Evolutionary conservation across 768 basidiomycete genomes (phyloP).

Genomic region (Lactifluus subvellereus): DNA sequence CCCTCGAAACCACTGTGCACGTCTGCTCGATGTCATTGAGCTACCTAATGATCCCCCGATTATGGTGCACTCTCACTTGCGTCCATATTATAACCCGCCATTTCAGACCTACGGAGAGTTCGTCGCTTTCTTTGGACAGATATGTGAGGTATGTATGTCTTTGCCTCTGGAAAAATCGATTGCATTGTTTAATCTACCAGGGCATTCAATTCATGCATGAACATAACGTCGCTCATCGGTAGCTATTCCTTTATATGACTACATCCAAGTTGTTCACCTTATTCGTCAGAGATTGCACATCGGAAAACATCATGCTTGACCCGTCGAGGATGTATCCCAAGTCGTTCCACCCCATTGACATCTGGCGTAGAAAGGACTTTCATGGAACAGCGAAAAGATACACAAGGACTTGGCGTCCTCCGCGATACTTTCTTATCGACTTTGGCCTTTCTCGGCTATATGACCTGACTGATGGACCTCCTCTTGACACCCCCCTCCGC

Average conservation of each 20-base stretch:
- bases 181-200: neutral
- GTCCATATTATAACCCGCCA: slow-evolving; percentile 27
- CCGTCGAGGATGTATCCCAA: slow-evolving; percentile 17
- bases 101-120: slow-evolving; percentile 35
- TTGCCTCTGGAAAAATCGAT: neutral
- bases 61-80: slow-evolving; percentile 34
- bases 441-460: slow-evolving; percentile 29
- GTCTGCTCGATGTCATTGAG: slow-evolving; percentile 26
- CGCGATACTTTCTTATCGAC: slow-evolving; percentile 30
- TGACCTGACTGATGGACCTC: slow-evolving; percentile 5
- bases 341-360: slow-evolving; percentile 11
- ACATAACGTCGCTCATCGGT: slow-evolving; percentile 20
- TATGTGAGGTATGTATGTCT: slow-evolving; percentile 32
- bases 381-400: slow-evolving; percentile 10
- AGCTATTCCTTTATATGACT: neutral
- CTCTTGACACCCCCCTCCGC: slow-evolving; percentile 20
- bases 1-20: slow-evolving; percentile 29
- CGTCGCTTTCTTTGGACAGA: slow-evolving; percentile 31
- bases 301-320: slow-evolving; percentile 18
- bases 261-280: neutral
- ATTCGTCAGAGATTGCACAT: slow-evolving; percentile 11
- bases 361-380: neutral
- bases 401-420: slow-evolving; percentile 26
- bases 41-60: slow-evolving; percentile 22
- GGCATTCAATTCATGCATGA: slow-evolving; percentile 21